A percentile compares a stretch with the other conserved stretches of the same genome.
These are phyloP conservation scores for Eimeria maxima DNA, from an alignment of 169 alveolate species.

Conservation along the genomic window DNA sequence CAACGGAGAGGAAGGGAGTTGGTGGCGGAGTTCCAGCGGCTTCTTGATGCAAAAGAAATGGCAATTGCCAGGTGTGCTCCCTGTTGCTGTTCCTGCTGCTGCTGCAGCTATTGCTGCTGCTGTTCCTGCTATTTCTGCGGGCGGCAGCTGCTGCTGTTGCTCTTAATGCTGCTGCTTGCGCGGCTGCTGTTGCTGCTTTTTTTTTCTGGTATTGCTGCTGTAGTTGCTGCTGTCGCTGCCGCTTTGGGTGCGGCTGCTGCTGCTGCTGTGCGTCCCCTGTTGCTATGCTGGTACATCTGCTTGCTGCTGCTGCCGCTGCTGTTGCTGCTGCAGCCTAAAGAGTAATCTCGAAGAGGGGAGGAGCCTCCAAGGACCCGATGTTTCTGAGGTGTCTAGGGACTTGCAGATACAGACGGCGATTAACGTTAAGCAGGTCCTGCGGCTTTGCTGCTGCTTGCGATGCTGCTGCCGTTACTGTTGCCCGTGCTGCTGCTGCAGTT, in stretches of 20 bases:
- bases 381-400: conserved; percentile 2
- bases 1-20: conserved; percentile 27
- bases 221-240: no score
- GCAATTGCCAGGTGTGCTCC: conserved; percentile 10
- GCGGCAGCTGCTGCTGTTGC: not conserved
- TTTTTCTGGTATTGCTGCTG: no score
- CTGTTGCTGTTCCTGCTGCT: not conserved
- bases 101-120: not conserved
- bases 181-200: no score
- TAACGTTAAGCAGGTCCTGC: conserved; percentile 38
- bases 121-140: not conserved
- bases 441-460: not conserved
- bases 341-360: conserved; percentile 6
- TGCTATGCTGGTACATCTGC: no score
- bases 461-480: not conserved
- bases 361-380: not conserved
- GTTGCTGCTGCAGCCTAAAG: conserved; percentile 29
- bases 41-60: conserved; percentile 38
- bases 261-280: no score
- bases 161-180: no score
- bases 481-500: not conserved
- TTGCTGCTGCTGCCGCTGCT: no score
- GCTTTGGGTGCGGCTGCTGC: no score
- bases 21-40: conserved; percentile 23
- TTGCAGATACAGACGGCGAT: conserved; percentile 41